Conservation (phyloP, 202 grass and related monocot species). For the Musa balbisiana region DNA sequence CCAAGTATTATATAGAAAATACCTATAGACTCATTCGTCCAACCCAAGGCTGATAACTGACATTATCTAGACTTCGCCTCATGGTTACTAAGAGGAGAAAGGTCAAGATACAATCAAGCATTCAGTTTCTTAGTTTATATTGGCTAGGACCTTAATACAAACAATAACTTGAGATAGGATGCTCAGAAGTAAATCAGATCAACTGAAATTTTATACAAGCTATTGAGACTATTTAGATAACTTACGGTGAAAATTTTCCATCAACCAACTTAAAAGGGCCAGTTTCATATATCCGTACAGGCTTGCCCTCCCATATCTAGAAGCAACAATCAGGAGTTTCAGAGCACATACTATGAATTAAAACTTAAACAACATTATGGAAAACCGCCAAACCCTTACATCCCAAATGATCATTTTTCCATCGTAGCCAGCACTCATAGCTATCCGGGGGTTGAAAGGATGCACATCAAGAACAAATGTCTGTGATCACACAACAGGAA, state of each 20-base stretch:
- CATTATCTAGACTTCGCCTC: too few species aligned
- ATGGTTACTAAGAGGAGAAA: too few species aligned
- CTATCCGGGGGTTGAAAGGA: conserved; percentile 98
- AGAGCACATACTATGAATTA: conserved; percentile 18
- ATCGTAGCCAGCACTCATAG: conserved; percentile 99
- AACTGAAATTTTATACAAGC: too few species aligned
- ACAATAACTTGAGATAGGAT: neutral
- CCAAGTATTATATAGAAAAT: too few species aligned
- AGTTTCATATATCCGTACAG: conserved; percentile 89
- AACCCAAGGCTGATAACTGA: too few species aligned
- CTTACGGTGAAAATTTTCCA: conserved; percentile 99
- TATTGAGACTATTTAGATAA: conserved; percentile 22
- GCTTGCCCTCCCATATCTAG: conserved; percentile 99
- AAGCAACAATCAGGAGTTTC: conserved; percentile 19
- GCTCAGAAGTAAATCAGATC: too few species aligned
- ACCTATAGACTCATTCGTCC: too few species aligned
- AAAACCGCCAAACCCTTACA: conserved; percentile 53
- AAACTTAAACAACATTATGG: neutral
- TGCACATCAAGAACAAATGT: conserved; percentile 99
- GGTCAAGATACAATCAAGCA: too few species aligned
- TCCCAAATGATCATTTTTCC: conserved; percentile 98
- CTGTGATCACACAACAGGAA: conserved; percentile 42
- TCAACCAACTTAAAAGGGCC: conserved; percentile 94
- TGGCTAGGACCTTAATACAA: neutral
- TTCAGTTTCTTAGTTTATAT: too few species aligned